A percentile compares a stretch with the other conserved stretches of the same genome.
Conservation (phyloP, 2,329 filamentous ascomycete species). For the Coleophoma crateriformis region DNA sequence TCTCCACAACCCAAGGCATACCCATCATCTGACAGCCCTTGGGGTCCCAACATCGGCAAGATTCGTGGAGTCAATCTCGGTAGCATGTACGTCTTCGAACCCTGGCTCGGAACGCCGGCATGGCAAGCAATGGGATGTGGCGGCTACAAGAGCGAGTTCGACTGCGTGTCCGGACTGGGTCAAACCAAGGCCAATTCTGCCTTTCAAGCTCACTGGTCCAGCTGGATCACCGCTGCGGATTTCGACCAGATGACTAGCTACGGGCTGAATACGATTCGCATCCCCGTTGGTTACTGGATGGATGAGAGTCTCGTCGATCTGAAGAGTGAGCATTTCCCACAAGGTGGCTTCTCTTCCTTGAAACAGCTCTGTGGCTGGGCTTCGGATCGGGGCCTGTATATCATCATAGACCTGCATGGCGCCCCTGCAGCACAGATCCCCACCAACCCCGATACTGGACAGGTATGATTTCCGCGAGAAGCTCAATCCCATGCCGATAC, state of each 20-base stretch:
- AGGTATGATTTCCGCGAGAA: slow-evolving; percentile 5
- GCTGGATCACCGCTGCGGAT: slow-evolving; percentile 40
- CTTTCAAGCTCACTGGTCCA: slow-evolving; percentile 40
- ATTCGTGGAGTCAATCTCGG: slow-evolving; percentile 45
- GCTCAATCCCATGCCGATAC: background rate
- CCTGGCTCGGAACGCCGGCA: slow-evolving; percentile 36
- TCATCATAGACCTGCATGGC: slow-evolving; percentile 44
- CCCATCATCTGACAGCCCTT: slow-evolving; percentile 6
- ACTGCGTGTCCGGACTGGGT: slow-evolving; percentile 39
- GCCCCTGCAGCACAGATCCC: slow-evolving; percentile 38
- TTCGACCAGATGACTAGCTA: slow-evolving; percentile 36
- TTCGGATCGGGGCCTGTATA: slow-evolving; percentile 37
- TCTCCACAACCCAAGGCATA: background rate
- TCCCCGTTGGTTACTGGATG: slow-evolving; percentile 46
- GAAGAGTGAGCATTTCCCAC: slow-evolving; percentile 40
- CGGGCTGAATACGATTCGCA: slow-evolving; percentile 41
- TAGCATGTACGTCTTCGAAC: slow-evolving; percentile 40
- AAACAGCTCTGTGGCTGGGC: slow-evolving; percentile 38
- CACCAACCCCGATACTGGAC: slow-evolving; percentile 35
- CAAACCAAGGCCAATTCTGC: slow-evolving; percentile 35
- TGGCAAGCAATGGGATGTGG: slow-evolving; percentile 41
- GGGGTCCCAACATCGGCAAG: slow-evolving; percentile 23
- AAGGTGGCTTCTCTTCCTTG: slow-evolving; percentile 38
- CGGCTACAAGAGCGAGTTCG: slow-evolving; percentile 35
- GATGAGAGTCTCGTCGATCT: slow-evolving; percentile 36